phyloP scores from a whole-genome alignment of 2,329 filamentous ascomycete genomes.

The Diaporthe humulicola region DNA sequence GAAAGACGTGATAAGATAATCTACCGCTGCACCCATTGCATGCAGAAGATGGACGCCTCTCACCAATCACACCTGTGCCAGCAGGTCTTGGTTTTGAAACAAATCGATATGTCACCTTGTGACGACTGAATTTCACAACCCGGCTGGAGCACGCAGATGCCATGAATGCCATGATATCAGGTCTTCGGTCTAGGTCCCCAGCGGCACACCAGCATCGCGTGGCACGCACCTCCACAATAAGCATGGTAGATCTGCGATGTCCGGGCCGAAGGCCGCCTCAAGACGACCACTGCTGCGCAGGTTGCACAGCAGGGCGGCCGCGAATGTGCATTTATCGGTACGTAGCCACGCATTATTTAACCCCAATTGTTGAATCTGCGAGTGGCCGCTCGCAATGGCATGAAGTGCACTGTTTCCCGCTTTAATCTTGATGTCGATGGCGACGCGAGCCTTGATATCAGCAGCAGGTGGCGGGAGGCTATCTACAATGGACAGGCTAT shows the following conservation, averaged over 20 bases:
- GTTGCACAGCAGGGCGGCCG: not conserved
- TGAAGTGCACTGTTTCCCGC: not conserved
- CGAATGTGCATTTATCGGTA: not conserved
- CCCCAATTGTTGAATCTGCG: not conserved
- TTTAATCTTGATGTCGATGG: not conserved
- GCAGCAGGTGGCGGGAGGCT: too few species aligned
- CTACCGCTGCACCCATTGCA: slow-evolving; percentile 6
- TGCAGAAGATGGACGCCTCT: not conserved
- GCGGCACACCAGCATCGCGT: too few species aligned
- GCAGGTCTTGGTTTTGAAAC: not conserved
- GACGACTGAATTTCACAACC: not conserved
- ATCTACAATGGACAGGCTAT: not conserved
- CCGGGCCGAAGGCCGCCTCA: not conserved
- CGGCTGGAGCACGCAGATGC: not conserved
- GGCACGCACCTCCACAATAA: too few species aligned
- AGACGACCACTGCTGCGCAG: not conserved
- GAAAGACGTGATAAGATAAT: slow-evolving; percentile 20
- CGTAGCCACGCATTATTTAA: not conserved
- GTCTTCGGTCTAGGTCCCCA: too few species aligned
- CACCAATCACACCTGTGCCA: slow-evolving; percentile 12
- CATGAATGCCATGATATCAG: not conserved
- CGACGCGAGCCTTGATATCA: not conserved
- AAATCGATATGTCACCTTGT: not conserved
- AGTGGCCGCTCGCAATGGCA: not conserved
- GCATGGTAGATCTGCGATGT: not conserved